Percentiles rank a stretch among this genome's conserved stretches.
phyloP scores from a whole-genome alignment of 257 asterid species.

The Nicotiana paniculata region DNA sequence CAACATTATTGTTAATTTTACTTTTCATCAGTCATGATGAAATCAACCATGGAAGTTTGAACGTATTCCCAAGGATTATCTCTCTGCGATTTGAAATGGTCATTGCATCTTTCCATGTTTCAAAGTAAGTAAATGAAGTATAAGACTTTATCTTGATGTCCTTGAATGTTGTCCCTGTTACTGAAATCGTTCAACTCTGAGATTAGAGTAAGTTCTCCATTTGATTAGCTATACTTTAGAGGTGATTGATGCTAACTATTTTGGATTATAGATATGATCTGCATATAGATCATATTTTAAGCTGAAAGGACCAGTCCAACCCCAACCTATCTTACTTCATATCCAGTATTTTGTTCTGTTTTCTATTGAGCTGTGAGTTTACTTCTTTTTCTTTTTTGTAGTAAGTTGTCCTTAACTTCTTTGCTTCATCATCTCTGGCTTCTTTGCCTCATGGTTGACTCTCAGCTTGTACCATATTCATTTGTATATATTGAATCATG shows the following conservation, averaged over 20 bases:
- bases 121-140: not conserved
- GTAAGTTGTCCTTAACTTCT: not conserved
- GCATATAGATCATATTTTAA: not conserved
- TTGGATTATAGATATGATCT: not conserved
- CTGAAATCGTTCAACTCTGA: not conserved
- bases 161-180: not conserved
- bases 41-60: not conserved
- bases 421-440: not conserved
- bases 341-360: not conserved
- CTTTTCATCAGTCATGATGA: not conserved
- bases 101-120: not conserved
- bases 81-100: not conserved
- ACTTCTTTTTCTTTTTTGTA: not conserved
- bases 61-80: not conserved
- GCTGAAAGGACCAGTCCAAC: not conserved
- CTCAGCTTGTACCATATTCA: no score
- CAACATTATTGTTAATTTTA: not conserved
- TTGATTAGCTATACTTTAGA: not conserved
- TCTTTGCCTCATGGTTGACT: no score
- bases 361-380: not conserved
- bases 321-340: not conserved
- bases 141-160: not conserved
- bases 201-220: not conserved
- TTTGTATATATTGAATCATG: no score
- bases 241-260: not conserved